Evolutionary conservation across 805 yeast species (phyloP).

Genomic region (Saccharomyces eubayanus): DNA sequence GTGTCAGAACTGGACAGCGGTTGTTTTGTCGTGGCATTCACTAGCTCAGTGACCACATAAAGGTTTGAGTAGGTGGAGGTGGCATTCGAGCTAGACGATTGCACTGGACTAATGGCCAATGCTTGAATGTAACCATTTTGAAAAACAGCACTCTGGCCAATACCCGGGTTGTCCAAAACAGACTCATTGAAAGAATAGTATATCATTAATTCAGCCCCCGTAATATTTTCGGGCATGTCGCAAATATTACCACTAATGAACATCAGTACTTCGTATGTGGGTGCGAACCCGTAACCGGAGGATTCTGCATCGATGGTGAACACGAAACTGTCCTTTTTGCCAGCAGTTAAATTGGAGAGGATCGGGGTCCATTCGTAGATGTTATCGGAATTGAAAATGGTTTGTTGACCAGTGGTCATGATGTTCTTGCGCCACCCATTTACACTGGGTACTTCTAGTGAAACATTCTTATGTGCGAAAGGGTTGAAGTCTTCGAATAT

Average conservation of each 20-base stretch:
- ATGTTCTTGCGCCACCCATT: neutral
- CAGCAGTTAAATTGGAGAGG: constrained; percentile 21
- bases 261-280: constrained; percentile 21
- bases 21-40: constrained; percentile 15
- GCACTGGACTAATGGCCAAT: constrained; percentile 22
- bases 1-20: constrained; percentile 5
- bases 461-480: neutral
- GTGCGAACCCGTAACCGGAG: constrained; percentile 8
- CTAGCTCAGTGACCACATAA: constrained; percentile 21
- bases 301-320: constrained; percentile 16
- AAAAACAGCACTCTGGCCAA: constrained; percentile 12
- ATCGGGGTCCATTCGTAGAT: constrained; percentile 30
- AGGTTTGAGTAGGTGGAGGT: constrained; percentile 18
- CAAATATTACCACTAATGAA: constrained; percentile 33
- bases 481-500: neutral
- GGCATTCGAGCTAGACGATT: constrained; percentile 2
- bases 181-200: constrained; percentile 25
- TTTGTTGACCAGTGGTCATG: neutral
- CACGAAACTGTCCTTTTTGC: constrained; percentile 18
- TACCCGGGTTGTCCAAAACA: constrained; percentile 10
- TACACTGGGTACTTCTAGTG: neutral
- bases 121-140: constrained; percentile 26
- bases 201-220: constrained; percentile 15
- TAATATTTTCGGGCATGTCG: constrained; percentile 17
- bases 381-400: constrained; percentile 22